phyloP scores from a whole-genome alignment of 2,329 filamentous ascomycete species.

The Thermomyces lanuginosus region DNA sequence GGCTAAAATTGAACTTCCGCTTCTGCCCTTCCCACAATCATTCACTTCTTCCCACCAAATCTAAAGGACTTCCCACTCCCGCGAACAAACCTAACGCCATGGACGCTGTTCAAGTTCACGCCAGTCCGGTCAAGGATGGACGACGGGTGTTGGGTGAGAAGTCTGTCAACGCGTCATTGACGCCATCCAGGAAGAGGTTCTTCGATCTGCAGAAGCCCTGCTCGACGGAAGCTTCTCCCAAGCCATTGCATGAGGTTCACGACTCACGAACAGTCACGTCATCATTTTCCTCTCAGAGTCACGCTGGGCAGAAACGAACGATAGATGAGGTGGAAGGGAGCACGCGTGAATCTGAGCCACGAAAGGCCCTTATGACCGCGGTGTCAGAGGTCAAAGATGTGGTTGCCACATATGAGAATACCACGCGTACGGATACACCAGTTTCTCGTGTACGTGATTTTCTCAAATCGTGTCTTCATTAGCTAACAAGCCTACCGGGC shows the following conservation, averaged over 20 bases:
- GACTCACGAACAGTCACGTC: conserved; percentile 16
- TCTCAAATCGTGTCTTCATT: neutral
- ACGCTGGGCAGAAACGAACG: conserved; percentile 25
- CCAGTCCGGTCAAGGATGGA: conserved; percentile 21
- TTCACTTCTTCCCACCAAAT: neutral
- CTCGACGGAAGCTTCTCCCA: conserved; percentile 14
- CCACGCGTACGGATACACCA: conserved; percentile 7
- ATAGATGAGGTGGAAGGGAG: conserved; percentile 23
- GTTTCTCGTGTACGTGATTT: conserved; percentile 8
- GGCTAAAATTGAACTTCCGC: too few relatives aligned
- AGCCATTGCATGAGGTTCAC: conserved; percentile 7
- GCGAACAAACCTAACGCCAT: too few relatives aligned
- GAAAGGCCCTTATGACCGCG: conserved; percentile 6
- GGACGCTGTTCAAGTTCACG: too few relatives aligned
- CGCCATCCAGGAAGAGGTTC: conserved; percentile 13
- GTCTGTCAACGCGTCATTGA: conserved; percentile 25
- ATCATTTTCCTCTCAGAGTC: conserved; percentile 16
- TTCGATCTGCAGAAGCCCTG: conserved; percentile 11
- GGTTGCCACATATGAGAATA: conserved; percentile 11
- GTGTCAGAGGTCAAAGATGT: conserved; percentile 6
- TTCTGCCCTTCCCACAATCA: too few relatives aligned
- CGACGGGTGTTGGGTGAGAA: conserved; percentile 27
- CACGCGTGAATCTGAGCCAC: conserved; percentile 10
- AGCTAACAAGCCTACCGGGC: neutral
- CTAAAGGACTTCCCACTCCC: neutral